Evolutionary conservation across 345 rosid species (phyloP).

Genomic region (Kandelia obovata): DNA sequence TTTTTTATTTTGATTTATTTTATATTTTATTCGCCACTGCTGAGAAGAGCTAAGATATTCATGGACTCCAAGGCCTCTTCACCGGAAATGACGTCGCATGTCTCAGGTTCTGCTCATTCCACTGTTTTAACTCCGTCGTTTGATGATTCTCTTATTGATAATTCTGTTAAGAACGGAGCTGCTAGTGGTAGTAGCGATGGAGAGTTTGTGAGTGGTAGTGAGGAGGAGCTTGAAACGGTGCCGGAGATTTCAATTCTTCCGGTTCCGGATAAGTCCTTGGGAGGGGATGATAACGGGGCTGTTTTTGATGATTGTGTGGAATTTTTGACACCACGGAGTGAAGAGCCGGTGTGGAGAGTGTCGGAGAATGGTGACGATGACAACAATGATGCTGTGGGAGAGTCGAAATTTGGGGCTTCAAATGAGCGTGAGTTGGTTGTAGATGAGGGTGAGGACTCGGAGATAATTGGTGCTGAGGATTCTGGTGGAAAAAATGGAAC

Average conservation of each 20-base stretch:
- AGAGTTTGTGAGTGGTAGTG: slow-evolving; percentile 43
- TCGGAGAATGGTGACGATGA: slow-evolving; percentile 20
- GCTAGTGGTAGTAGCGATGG: slow-evolving; percentile 4
- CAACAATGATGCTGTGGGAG: slow-evolving; percentile 19
- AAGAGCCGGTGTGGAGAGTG: slow-evolving; percentile 20
- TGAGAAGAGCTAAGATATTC: not conserved
- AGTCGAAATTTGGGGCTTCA: slow-evolving; percentile 14
- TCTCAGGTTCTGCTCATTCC: slow-evolving; percentile 42
- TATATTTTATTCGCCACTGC: too few relatives aligned
- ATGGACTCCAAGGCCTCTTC: slow-evolving; percentile 51
- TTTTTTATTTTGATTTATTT: too few relatives aligned
- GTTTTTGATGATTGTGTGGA: slow-evolving; percentile 23
- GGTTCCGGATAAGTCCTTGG: slow-evolving; percentile 13
- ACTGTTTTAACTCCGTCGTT: slow-evolving; percentile 17
- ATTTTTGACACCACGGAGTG: slow-evolving; percentile 22
- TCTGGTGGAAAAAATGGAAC: slow-evolving; percentile 23
- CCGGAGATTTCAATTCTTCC: slow-evolving; percentile 21
- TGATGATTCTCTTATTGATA: slow-evolving; percentile 14
- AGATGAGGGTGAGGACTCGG: slow-evolving; percentile 21
- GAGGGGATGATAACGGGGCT: slow-evolving; percentile 9
- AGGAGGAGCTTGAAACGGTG: slow-evolving; percentile 43
- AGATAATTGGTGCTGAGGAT: slow-evolving; percentile 19
- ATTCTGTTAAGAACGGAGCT: slow-evolving; percentile 20
- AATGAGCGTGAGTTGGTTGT: slow-evolving; percentile 26
- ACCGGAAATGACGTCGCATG: slow-evolving; percentile 28